Evolutionary conservation across 371 early-diverging fungal genomes (phyloP).

Genomic region (Mortierella sp.): DNA sequence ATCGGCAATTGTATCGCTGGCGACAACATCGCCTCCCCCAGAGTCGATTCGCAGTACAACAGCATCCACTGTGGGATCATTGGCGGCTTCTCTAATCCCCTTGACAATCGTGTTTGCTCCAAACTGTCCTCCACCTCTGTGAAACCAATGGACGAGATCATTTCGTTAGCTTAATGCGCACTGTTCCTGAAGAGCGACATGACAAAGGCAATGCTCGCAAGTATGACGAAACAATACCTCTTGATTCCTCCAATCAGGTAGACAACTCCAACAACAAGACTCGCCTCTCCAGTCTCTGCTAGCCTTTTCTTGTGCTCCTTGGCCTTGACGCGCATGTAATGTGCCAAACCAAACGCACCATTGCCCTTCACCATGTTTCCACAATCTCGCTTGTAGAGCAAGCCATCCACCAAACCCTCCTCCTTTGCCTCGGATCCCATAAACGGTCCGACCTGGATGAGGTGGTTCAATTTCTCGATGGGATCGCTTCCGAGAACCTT

Average conservation of each 20-base stretch:
- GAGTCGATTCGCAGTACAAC: slow-evolving; percentile 70
- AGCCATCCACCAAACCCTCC: slow-evolving; percentile 49
- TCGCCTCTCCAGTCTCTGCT: slow-evolving; percentile 39
- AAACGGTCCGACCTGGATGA: slow-evolving; percentile 51
- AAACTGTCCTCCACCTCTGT: slow-evolving; percentile 57
- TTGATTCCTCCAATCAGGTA: slow-evolving; percentile 64
- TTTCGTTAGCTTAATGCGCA: not conserved
- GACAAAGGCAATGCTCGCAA: not conserved
- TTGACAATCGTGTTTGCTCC: slow-evolving; percentile 58
- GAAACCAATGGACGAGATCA: not conserved
- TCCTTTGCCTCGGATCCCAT: slow-evolving; percentile 53
- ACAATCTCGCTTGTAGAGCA: slow-evolving; percentile 51
- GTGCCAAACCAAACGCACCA: slow-evolving; percentile 46
- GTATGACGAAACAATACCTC: slow-evolving; percentile 13
- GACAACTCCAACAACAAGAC: slow-evolving; percentile 64
- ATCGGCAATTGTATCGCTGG: slow-evolving; percentile 67
- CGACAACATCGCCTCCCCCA: slow-evolving; percentile 68
- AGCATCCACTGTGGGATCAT: slow-evolving; percentile 58
- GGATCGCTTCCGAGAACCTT: slow-evolving; percentile 50
- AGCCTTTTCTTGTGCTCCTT: slow-evolving; percentile 42
- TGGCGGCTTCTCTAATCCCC: slow-evolving; percentile 62
- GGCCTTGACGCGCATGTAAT: slow-evolving; percentile 47
- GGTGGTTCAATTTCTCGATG: slow-evolving; percentile 48
- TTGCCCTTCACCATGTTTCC: slow-evolving; percentile 48
- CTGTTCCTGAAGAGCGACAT: too few relatives aligned